Base-by-base conservation (phyloP, 1,139 yeast species). In the Debaryomycetaceae sp. region DNA sequence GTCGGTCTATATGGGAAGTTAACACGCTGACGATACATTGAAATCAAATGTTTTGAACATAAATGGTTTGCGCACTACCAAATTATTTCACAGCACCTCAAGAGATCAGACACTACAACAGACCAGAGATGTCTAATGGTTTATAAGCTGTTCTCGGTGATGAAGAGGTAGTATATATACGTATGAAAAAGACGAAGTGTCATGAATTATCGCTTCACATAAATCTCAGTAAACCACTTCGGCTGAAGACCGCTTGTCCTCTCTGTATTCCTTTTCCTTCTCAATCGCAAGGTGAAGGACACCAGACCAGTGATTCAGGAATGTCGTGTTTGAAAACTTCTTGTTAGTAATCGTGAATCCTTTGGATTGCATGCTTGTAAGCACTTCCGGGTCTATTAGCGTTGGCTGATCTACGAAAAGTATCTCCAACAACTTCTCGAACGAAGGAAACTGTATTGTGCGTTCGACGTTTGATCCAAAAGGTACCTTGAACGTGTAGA, bases 271-370 rank as follows among this genome's bases (percentile, higher is more conserved):
- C n/a, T 51, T 54, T 50, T 82, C 83, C 47, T 76, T 56, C 11
- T 50, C 50, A 35, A 64, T 68, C 34, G 77, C 57, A 39, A 68
- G 65, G 4, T 63, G 56, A 45, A 82, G 52, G 39, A 76, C 65
- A 24, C 67, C 57, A 37, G 68, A 65, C 97, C 97, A 90, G 31
- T 71, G 66, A 5, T 55, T 55, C 31, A 75, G 76, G 58, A 91
- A 91, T 6, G 67, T 72, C n/a, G 65, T 68, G 56, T 86, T 87
- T 1, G 93, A 83, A 58, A 91, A 91, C 58, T 81, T 80, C 39
- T 75, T 72, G 37, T 74, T 60, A 5, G 84, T 83, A 47, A 79
- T 66, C 33, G 66, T 61, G 23, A 63, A 59, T 4, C 84, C 93
- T 39, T 80, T 68, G n/a, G 56, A 47, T 40, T 91, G 73, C 58